Conservation (phyloP, 192 early-diverging fungal genomes). For the Coemansia sp. region DNA sequence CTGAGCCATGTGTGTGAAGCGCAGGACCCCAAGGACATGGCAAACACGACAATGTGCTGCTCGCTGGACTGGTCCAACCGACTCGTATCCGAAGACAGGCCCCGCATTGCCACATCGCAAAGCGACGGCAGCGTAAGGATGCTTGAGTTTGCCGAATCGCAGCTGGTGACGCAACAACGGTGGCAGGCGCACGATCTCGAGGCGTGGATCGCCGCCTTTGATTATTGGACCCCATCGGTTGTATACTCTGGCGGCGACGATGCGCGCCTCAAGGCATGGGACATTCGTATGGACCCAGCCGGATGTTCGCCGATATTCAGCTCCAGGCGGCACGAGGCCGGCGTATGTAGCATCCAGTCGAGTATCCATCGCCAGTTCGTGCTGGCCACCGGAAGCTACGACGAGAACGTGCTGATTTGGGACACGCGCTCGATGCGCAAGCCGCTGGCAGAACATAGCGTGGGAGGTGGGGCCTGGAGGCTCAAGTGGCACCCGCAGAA, state of each 20-base stretch:
- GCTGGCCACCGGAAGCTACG: constrained; percentile 91
- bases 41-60: constrained; percentile 63
- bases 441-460: constrained; percentile 66
- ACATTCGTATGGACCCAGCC: constrained; percentile 60
- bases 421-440: constrained; percentile 81
- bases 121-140: constrained; percentile 73
- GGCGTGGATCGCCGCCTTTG: constrained; percentile 92
- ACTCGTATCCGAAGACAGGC: neutral
- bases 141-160: constrained; percentile 52
- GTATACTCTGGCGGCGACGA: constrained; percentile 87
- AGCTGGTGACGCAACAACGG: constrained; percentile 28
- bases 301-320: constrained; percentile 57
- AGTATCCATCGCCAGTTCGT: constrained; percentile 75
- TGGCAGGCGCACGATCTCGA: constrained; percentile 90
- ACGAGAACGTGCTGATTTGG: constrained; percentile 88
- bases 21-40: constrained; percentile 6
- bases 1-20: constrained; percentile 33
- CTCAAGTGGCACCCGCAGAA: constrained; percentile 90
- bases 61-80: constrained; percentile 91
- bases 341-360: constrained; percentile 88
- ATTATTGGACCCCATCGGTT: constrained; percentile 71
- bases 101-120: constrained; percentile 65
- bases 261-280: constrained; percentile 84
- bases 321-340: constrained; percentile 76
- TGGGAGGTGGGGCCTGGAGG: constrained; percentile 92